Conservation (phyloP, 106 monocot species). For the Cymbidium sinense region DNA sequence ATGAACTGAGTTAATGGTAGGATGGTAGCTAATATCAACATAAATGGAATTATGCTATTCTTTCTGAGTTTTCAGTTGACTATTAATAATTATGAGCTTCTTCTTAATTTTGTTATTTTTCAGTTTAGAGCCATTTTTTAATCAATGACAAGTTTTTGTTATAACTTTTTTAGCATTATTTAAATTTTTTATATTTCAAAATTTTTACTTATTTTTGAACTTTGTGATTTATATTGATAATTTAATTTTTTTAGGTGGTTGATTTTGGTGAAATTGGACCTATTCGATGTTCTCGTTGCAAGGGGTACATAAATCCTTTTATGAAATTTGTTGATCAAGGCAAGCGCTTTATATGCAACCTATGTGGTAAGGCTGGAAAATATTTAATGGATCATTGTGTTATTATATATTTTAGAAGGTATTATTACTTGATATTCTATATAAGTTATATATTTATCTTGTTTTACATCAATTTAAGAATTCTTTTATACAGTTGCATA, state of each 20-base stretch:
- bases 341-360: slow-evolving; percentile 83
- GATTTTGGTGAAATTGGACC: slow-evolving; percentile 98
- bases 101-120: background rate
- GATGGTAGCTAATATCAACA: background rate
- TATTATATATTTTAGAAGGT: background rate
- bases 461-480: background rate
- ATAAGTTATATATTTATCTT: background rate
- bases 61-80: background rate
- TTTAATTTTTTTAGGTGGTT: slow-evolving; percentile 48
- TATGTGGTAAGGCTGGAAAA: slow-evolving; percentile 68
- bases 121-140: background rate
- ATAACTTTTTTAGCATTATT: background rate
- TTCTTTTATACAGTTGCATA: background rate
- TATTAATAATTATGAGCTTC: background rate
- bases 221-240: background rate
- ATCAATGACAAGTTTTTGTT: background rate
- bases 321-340: slow-evolving; percentile 99
- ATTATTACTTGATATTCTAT: background rate
- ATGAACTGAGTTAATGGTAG: background rate
- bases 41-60: background rate
- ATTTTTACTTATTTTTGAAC: background rate
- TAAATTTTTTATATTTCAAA: background rate
- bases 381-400: background rate
- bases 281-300: slow-evolving; percentile 90
- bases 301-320: slow-evolving; percentile 96